Evolutionary conservation across 1,284 basidiomycete species (phyloP).

Genomic region (Flammula alnicola): DNA sequence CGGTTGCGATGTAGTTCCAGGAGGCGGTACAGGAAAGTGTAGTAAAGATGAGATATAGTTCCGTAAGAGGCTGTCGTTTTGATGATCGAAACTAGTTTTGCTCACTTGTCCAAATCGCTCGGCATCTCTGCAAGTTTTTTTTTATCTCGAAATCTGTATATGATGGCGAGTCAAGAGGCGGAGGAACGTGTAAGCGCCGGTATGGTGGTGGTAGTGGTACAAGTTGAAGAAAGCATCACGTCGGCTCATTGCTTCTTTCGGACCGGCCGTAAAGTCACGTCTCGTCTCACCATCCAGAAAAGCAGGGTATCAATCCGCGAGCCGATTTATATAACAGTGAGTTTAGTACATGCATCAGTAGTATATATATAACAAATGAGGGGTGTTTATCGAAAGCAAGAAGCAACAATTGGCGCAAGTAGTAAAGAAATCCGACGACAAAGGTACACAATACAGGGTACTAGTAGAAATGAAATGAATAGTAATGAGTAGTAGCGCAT

Average conservation of each 20-base stretch:
- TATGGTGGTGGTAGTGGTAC: constrained; percentile 10
- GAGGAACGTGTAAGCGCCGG: not conserved
- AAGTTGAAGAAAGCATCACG: not conserved
- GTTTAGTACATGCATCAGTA: constrained; percentile 10
- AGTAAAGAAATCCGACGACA: too few species aligned
- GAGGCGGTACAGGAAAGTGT: constrained; percentile 1
- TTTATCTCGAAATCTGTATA: not conserved
- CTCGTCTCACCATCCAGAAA: too few species aligned
- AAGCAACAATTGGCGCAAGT: not conserved
- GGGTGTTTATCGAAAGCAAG: constrained; percentile 17
- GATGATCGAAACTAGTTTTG: constrained; percentile 5
- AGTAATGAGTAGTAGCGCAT: constrained; percentile 2
- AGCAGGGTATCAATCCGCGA: too few species aligned
- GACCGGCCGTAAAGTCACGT: too few species aligned
- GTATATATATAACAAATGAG: constrained; percentile 3
- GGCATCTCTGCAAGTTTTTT: constrained; percentile 33
- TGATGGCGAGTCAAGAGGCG: not conserved
- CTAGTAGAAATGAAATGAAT: not conserved
- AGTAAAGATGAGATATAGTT: not conserved
- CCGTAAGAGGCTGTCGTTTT: constrained; percentile 1
- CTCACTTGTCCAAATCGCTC: constrained; percentile 48
- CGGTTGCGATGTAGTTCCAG: too few species aligned
- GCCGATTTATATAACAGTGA: constrained; percentile 3
- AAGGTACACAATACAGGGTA: not conserved
- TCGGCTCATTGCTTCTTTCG: constrained; percentile 4